Evolutionary conservation across 2,329 filamentous ascomycete genomes (phyloP).

Genomic region (Ophiostoma perfectum): DNA sequence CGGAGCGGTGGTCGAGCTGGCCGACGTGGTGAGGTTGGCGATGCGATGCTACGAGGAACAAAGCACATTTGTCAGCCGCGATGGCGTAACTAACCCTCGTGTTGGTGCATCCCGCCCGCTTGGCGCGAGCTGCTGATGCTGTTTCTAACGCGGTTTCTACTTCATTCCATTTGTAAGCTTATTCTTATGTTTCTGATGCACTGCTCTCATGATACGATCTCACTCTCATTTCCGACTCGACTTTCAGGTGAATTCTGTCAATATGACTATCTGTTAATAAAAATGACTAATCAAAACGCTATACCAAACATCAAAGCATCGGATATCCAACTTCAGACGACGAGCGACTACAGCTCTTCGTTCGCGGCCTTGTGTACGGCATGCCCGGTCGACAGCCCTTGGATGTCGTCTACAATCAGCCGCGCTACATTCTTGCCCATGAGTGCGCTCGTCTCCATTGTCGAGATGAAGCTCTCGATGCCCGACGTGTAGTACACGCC

Average conservation of each 20-base stretch:
- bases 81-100: background rate
- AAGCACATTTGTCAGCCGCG: constrained; percentile 2
- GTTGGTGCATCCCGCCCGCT: no score
- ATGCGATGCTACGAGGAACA: background rate
- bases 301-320: background rate
- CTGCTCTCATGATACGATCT: no score
- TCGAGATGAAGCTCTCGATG: constrained; percentile 92
- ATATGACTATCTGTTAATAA: no score
- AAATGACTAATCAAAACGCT: background rate
- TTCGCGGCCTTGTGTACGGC: constrained; percentile 5
- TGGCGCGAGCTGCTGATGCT: background rate
- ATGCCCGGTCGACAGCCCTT: constrained; percentile 22
- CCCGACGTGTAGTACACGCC: constrained; percentile 66
- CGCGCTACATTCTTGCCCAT: constrained; percentile 83
- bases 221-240: no score
- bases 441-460: constrained; percentile 92
- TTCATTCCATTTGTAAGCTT: background rate
- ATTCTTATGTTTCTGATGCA: background rate
- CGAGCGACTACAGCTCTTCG: constrained; percentile 10
- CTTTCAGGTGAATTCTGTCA: no score
- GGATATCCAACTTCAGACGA: background rate
- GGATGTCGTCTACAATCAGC: constrained; percentile 56
- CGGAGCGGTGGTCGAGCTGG: background rate
- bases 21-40: background rate
- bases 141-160: no score